Percentiles rank a stretch among this genome's conserved stretches.
Conservation (phyloP, 768 basidiomycete species). For the Boletus eberwhitei region DNA sequence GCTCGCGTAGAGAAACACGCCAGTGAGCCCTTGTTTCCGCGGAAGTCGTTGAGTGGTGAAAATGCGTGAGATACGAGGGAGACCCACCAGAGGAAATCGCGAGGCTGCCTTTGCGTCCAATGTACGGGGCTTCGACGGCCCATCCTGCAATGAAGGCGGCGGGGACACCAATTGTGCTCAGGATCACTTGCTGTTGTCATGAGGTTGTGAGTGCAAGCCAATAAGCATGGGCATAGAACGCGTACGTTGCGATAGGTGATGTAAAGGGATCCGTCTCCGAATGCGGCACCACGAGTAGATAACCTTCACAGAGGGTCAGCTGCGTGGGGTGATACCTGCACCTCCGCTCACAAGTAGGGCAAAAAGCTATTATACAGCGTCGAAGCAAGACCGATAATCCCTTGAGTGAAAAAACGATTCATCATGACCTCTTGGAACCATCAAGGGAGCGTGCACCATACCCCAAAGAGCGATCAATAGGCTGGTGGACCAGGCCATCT, state of each 20-base stretch:
- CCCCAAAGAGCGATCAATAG: conserved; percentile 48
- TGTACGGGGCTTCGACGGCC: conserved; percentile 58
- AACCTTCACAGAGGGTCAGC: conserved; percentile 38
- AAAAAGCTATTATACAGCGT: conserved; percentile 61
- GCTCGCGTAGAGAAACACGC: conserved; percentile 68
- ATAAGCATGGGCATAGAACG: neutral
- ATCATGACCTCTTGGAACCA: neutral
- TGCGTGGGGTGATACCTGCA: neutral
- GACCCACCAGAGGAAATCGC: conserved; percentile 59
- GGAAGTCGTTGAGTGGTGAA: conserved; percentile 43
- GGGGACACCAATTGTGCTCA: conserved; percentile 65
- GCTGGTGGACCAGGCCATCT: conserved; percentile 63
- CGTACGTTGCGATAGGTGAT: conserved; percentile 71
- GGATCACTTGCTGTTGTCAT: conserved; percentile 56
- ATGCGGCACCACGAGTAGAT: conserved; percentile 57
- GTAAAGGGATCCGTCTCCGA: conserved; percentile 67
- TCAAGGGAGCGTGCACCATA: conserved; percentile 28
- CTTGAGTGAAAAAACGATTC: conserved; percentile 31
- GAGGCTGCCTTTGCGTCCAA: conserved; percentile 68
- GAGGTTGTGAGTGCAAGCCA: neutral
- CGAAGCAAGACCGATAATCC: conserved; percentile 70
- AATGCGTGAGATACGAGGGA: conserved; percentile 8
- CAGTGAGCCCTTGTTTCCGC: conserved; percentile 62
- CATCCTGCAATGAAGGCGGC: conserved; percentile 71
- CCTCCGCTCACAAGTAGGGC: conserved; percentile 44